These are phyloP conservation scores for Acer yangbiense DNA, from an alignment of 345 rosid species.

Conservation along the genomic window DNA sequence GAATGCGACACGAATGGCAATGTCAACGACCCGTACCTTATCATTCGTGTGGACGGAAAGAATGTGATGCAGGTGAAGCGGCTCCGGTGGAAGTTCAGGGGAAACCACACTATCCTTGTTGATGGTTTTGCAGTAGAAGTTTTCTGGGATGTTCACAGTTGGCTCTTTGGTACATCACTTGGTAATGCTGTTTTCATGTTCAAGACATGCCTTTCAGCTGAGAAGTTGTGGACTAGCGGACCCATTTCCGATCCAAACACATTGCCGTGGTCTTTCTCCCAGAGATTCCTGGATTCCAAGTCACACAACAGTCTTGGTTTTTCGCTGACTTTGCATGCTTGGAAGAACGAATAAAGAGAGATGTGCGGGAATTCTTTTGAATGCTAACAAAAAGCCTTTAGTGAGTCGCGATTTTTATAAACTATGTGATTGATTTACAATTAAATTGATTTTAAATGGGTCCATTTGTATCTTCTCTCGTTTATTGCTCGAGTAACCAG, in stretches of 20 bases:
- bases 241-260: constrained; percentile 49
- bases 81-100: constrained; percentile 86
- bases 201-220: constrained; percentile 72
- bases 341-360: constrained; percentile 89
- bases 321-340: constrained; percentile 80
- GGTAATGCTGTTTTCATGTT: constrained; percentile 94
- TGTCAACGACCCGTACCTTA: constrained; percentile 63
- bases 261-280: constrained; percentile 60
- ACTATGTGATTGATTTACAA: constrained; percentile 43
- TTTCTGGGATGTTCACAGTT: constrained; percentile 90
- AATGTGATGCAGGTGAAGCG: constrained; percentile 76
- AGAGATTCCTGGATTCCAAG: constrained; percentile 61
- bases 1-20: constrained; percentile 61
- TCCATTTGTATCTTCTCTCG: constrained; percentile 28
- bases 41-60: constrained; percentile 75
- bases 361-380: constrained; percentile 27
- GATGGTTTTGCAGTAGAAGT: constrained; percentile 79
- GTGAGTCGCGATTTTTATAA: constrained; percentile 48
- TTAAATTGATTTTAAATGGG: constrained; percentile 33
- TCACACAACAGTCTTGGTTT: constrained; percentile 62
- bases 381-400: constrained; percentile 50
- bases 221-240: constrained; percentile 69
- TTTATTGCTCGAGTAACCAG: constrained; percentile 26
- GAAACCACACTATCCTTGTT: constrained; percentile 73
- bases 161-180: constrained; percentile 74